Conservation (phyloP, 768 basidiomycete species). For the Trametes maxima region DNA sequence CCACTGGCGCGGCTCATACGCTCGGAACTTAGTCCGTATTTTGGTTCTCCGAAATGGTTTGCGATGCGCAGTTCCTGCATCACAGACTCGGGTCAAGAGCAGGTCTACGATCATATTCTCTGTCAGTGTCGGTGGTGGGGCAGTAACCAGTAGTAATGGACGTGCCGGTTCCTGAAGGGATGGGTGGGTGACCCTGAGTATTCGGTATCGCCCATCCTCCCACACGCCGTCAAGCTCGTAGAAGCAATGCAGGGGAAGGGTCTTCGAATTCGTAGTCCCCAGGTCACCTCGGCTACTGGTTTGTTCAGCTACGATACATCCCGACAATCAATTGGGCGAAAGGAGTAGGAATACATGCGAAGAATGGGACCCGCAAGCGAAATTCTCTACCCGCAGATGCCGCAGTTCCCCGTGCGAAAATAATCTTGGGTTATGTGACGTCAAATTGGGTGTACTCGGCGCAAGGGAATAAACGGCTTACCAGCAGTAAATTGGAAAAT, state of each 20-base stretch:
- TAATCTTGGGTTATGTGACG: background rate
- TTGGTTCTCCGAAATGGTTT: background rate
- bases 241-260: no score
- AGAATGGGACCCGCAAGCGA: background rate
- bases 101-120: slow-evolving; percentile 4
- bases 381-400: no score
- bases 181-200: no score
- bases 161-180: background rate
- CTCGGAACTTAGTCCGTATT: background rate
- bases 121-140: background rate
- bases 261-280: no score
- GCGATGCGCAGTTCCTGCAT: background rate
- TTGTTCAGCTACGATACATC: no score
- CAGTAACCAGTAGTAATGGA: background rate
- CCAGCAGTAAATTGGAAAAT: background rate
- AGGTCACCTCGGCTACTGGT: no score
- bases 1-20: no score
- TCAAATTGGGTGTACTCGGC: background rate
- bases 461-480: background rate
- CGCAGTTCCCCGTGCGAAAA: background rate
- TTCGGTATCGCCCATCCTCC: background rate
- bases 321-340: no score
- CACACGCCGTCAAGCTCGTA: background rate
- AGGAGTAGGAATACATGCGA: background rate
- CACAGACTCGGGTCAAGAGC: background rate